These are phyloP conservation scores for Passiflora organensis DNA, from an alignment of 345 rosid species.

Conservation along the genomic window DNA sequence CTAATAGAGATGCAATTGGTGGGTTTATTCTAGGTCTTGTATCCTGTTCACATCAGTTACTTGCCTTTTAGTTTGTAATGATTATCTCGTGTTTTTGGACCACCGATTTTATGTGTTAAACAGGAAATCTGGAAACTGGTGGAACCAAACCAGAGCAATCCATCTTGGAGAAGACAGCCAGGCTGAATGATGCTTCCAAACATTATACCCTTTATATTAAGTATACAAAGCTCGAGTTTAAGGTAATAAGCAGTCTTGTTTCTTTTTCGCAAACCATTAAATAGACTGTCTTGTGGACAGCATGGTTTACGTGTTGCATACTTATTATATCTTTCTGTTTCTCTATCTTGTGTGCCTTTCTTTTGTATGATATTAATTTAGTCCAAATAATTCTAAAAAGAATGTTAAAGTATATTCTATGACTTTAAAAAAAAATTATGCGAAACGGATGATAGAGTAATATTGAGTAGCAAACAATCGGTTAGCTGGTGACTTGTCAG, in stretches of 20 bases:
- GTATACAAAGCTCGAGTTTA: conserved; percentile 87
- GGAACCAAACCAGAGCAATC: conserved; percentile 20
- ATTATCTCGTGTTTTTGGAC: conserved; percentile 11
- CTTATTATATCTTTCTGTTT: background rate
- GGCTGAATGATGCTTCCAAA: conserved; percentile 31
- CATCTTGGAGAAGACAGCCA: conserved; percentile 24
- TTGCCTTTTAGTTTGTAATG: conserved; percentile 1
- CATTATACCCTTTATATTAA: conserved; percentile 77
- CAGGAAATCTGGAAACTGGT: conserved; percentile 40
- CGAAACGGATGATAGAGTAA: no score
- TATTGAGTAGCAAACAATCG: no score
- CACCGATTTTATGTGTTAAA: conserved; percentile 13
- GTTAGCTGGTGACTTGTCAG: no score
- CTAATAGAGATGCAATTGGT: conserved; percentile 22
- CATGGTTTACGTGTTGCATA: background rate
- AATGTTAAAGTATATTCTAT: no score
- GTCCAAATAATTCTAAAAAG: no score
- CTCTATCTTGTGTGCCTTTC: background rate
- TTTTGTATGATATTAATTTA: no score
- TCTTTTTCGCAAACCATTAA: background rate
- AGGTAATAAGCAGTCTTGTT: conserved; percentile 33
- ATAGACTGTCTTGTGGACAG: background rate
- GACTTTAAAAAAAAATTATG: no score
- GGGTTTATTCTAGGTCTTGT: conserved; percentile 19
- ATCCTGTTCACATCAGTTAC: conserved; percentile 2